Evolutionary conservation across 2,329 filamentous ascomycete genomes (phyloP), one percentile per base, ranked within the genome.

Genomic region (Fusarium phyllophilum): DNA sequence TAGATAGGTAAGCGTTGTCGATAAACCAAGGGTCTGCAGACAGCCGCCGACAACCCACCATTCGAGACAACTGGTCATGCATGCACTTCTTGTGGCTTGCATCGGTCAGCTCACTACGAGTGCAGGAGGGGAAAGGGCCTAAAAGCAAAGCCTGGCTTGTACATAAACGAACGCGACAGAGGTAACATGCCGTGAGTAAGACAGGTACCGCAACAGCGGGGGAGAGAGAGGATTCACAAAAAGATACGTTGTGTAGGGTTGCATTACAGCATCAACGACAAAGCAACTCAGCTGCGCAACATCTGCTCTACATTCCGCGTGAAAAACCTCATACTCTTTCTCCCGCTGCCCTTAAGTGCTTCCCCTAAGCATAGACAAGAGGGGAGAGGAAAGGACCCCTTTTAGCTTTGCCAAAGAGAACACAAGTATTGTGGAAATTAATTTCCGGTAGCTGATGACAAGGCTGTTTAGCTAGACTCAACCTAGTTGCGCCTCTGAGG

Each of bases 211-310:
- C 45, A 31, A 20, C 55, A 44, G 44, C 36, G 71, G 66, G 67
- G 70, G 58, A 44, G 39, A 18, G 31, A 36, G 26, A 18, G 31
- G 41, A 36, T 33, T 48, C n/a, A 34, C 33, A 49, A 66, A 56
- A 48, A 42, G 22, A 48, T 41, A 26, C 45, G 26, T 54, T 36
- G n/a, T 57, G 57, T 51, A 68, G 62, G 67, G 71, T 74, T 74
- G 26, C 71, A 74, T 59, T 72, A 68, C 42, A 72, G 55, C 38
- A 42, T 48, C 46, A 48, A 38, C 54, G 26, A 49, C 58, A 74
- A 54, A 49, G 57, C 52, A 61, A 38, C 66, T 54, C 24, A 59
- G 44, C 39, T 57, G 36, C 45, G 31, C 29, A 55, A 41, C 41
- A 49, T 33, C 36, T 42, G 45, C 41, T 39, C 59, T 61, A 66